Conservation (phyloP, 1,284 basidiomycete genomes). For the Mycena sp. region DNA sequence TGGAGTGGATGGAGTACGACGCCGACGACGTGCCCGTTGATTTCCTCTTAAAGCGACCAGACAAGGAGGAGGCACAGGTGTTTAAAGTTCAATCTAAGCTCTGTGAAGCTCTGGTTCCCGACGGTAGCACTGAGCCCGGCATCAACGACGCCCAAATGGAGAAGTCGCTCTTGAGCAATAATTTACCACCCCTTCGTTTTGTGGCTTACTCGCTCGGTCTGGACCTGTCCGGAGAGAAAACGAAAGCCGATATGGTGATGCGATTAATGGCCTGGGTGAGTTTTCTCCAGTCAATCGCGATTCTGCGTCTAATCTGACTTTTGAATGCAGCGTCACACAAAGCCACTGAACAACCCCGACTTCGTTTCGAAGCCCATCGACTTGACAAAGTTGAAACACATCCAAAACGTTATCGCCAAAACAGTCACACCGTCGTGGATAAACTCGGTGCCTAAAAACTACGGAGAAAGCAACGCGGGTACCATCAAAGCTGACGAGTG, state of each 20-base stretch:
- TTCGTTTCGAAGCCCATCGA: constrained; percentile 18
- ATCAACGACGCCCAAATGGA: constrained; percentile 7
- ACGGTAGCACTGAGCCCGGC: neutral
- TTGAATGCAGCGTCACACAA: constrained; percentile 24
- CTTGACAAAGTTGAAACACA: constrained; percentile 20
- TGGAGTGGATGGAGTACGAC: constrained; percentile 10
- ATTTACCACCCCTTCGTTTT: neutral
- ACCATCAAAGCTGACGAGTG: constrained; percentile 44
- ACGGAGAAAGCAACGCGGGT: constrained; percentile 32
- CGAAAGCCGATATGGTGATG: constrained; percentile 11
- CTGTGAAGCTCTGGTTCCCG: constrained; percentile 9
- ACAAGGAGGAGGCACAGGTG: neutral
- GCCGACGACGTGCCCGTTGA: neutral
- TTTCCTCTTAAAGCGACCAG: neutral
- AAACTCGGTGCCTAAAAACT: constrained; percentile 21
- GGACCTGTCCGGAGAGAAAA: neutral
- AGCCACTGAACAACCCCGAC: constrained; percentile 2
- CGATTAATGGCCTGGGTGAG: constrained; percentile 23
- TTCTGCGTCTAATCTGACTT: no score
- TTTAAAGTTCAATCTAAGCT: constrained; percentile 2
- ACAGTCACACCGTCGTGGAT: constrained; percentile 34
- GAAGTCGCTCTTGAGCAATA: neutral
- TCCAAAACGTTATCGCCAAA: constrained; percentile 36
- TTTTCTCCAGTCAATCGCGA: neutral
- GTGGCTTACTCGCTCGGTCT: neutral